These are phyloP conservation scores for Trichoderma koningii DNA, from an alignment of 2,329 filamentous ascomycete species.

Conservation along the genomic window DNA sequence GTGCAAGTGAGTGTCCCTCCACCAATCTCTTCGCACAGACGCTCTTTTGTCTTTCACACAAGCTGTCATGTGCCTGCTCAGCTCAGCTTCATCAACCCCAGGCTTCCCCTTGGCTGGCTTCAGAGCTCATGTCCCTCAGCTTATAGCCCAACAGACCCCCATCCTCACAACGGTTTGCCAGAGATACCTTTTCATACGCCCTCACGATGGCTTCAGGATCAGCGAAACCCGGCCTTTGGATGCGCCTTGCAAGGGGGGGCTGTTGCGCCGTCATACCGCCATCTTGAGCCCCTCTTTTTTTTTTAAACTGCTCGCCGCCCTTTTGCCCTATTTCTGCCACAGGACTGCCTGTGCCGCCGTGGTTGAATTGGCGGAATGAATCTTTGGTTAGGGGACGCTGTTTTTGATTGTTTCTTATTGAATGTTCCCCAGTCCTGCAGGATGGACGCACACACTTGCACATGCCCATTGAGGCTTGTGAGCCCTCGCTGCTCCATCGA, in stretches of 20 bases:
- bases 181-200: not conserved
- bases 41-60: too few relatives aligned
- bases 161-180: not conserved
- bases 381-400: not conserved
- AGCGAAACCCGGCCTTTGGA: constrained; percentile 14
- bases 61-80: constrained; percentile 2
- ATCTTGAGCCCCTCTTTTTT: constrained; percentile 24
- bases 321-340: constrained; percentile 16
- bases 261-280: constrained; percentile 20
- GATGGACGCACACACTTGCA: not conserved
- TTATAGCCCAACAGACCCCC: not conserved
- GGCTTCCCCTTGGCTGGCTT: not conserved
- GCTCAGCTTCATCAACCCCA: not conserved
- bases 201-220: constrained; percentile 18
- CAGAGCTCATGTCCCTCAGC: not conserved
- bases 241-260: constrained; percentile 20
- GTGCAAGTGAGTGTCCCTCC: not conserved
- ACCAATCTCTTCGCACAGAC: not conserved
- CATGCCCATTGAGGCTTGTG: not conserved
- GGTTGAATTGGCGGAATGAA: constrained; percentile 18
- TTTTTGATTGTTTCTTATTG: not conserved
- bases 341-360: constrained; percentile 2
- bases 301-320: constrained; percentile 10
- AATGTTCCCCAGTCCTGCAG: not conserved
- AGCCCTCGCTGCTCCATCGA: not conserved